Evolutionary conservation across 352 stramenopile genomes (phyloP).

Genomic region (Pythium rishiriense): DNA sequence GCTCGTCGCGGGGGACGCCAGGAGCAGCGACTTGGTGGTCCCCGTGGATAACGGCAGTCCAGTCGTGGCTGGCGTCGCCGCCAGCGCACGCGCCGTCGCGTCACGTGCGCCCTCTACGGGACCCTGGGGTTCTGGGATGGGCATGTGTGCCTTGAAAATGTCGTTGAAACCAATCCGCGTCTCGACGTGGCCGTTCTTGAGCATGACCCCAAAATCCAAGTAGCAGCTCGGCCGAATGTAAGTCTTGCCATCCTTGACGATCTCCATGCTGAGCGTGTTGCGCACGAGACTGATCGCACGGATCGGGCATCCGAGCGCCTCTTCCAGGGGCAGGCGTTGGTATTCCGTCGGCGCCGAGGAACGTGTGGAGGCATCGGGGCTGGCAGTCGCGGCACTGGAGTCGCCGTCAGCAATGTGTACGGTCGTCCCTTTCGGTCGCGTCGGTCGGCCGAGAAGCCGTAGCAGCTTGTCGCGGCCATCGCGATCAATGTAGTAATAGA

Average conservation of each 20-base stretch:
- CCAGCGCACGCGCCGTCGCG: neutral
- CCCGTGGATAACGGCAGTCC: neutral
- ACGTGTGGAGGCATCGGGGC: neutral
- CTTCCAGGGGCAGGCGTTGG: slow-evolving; percentile 28
- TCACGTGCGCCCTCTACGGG: neutral
- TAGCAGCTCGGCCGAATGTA: slow-evolving; percentile 37
- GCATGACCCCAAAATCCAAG: slow-evolving; percentile 37
- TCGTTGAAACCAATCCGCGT: slow-evolving; percentile 10
- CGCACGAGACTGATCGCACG: slow-evolving; percentile 27
- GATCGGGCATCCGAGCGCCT: slow-evolving; percentile 27
- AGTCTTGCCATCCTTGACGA: slow-evolving; percentile 24
- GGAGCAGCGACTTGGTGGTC: neutral
- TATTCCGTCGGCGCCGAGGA: slow-evolving; percentile 8
- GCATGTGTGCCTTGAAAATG: slow-evolving; percentile 14
- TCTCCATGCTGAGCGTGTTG: slow-evolving; percentile 32
- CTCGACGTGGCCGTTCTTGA: slow-evolving; percentile 27
- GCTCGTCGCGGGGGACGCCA: neutral
- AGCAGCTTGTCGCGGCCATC: slow-evolving; percentile 9
- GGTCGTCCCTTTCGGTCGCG: neutral
- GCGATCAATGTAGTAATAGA: slow-evolving; percentile 11
- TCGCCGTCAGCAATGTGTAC: slow-evolving; percentile 1
- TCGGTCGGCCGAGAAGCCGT: neutral
- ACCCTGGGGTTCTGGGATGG: neutral
- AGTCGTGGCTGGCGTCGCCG: neutral
- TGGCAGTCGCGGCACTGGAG: neutral